Base-by-base conservation (phyloP, 2,329 filamentous ascomycete species). In the Xylariaceae sp. region DNA sequence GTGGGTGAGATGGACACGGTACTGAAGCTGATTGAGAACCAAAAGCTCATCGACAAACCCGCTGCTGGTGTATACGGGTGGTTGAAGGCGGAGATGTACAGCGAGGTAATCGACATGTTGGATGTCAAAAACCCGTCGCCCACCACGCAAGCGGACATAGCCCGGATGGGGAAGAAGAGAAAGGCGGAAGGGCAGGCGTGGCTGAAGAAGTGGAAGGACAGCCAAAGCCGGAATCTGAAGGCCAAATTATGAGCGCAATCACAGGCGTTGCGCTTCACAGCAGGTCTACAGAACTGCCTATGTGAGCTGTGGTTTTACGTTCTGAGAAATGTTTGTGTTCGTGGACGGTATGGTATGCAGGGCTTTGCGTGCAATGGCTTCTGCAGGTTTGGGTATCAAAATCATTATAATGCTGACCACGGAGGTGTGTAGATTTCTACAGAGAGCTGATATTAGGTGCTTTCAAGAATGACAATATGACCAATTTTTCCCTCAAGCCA, bases 1-100 rank as follows among this genome's bases (percentile, higher is more conserved):
- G 53, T 64, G 32, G 84, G 83, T 0, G 63, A 62, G 32, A 60
- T 88, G 19, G 80, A 85, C 4, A 86, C 87, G 55, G 78, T 77
- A 19, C 63, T 90, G 49, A 70, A 66, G 12, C 76, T 91, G 48
- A 74, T 91, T 12, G 68, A 72, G 37, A 80, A 85, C 54, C 74
- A 80, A 45, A 78, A 78, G 48, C 70, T 94, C 56, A 71, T 78
- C 4, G 73, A 76, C 31, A 89, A 0, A 77, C 80, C 60, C 81
- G 79, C 35, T 83, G 83, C 8, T 81, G 88, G 30, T 92, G 19
- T 19, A 19, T 19, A 90, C 68, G 85, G 86, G 2, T 66, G 77
- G 52, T 72, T 94, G 67, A 92, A 91, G 76, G 74, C 77, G 58
- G 88, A 91, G 72, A 86, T 92, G 82, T 90, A 86, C 70, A 76